A percentile compares a stretch with the other conserved stretches of the same genome.
Evolutionary conservation across 2,329 filamentous ascomycete genomes (phyloP).

Genomic region (Monilinia laxa): DNA sequence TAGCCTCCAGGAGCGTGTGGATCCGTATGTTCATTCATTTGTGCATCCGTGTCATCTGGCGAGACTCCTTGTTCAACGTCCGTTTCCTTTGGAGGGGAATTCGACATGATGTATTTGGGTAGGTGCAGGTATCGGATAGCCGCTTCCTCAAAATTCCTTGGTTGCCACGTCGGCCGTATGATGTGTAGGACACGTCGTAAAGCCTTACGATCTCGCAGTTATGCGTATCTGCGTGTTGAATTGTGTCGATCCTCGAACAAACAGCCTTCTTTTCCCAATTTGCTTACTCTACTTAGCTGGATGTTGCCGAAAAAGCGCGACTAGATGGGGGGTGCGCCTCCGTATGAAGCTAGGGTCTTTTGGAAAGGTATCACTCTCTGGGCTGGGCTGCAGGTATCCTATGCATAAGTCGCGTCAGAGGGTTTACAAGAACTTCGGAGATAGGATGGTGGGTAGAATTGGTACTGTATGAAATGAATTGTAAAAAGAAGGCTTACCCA

Average conservation of each 20-base stretch:
- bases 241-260: conserved; percentile 34
- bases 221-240: conserved; percentile 30
- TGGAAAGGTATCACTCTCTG: conserved; percentile 25
- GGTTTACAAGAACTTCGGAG: conserved; percentile 19
- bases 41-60: conserved; percentile 84
- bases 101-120: conserved; percentile 87
- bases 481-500: conserved; percentile 24
- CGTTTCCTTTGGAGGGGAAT: conserved; percentile 84
- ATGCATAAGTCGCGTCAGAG: conserved; percentile 26
- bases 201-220: conserved; percentile 30
- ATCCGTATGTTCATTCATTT: conserved; percentile 69
- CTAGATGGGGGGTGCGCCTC: conserved; percentile 30
- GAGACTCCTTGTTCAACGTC: conserved; percentile 91
- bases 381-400: conserved; percentile 25
- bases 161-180: conserved; percentile 38
- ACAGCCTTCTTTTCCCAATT: conserved; percentile 32
- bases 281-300: conserved; percentile 29
- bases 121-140: conserved; percentile 44
- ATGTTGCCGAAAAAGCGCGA: conserved; percentile 35
- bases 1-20: conserved; percentile 56
- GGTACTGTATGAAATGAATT: conserved; percentile 12
- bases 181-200: conserved; percentile 32
- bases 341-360: conserved; percentile 28
- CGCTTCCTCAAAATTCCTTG: conserved; percentile 38
- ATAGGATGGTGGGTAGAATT: conserved; percentile 15